Conservation (phyloP, 768 basidiomycete genomes). For the Cyathus striatus region DNA sequence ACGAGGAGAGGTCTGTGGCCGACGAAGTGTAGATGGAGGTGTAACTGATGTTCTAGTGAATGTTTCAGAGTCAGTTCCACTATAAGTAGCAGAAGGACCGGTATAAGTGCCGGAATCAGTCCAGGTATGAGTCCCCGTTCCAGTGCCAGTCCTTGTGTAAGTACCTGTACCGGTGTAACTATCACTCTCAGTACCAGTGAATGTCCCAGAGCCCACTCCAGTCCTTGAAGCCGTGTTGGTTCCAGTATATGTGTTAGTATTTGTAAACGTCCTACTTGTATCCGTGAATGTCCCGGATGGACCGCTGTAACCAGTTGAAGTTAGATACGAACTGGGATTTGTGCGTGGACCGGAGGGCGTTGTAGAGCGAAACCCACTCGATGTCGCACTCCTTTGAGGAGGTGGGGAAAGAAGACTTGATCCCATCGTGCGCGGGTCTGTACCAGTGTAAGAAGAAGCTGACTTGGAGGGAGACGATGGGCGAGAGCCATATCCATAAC, state of each 20-base stretch:
- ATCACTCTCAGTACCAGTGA: too few species aligned
- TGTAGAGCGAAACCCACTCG: slow-evolving; percentile 24
- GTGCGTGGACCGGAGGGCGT: slow-evolving; percentile 15
- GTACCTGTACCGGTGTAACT: slow-evolving; percentile 15
- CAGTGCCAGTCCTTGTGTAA: slow-evolving; percentile 18
- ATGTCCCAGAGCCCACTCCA: too few species aligned
- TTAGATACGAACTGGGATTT: too few species aligned
- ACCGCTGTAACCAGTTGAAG: slow-evolving; percentile 17
- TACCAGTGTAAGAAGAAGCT: slow-evolving; percentile 27
- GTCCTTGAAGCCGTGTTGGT: too few species aligned
- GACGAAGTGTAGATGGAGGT: slow-evolving; percentile 51
- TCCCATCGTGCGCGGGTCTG: slow-evolving; percentile 22
- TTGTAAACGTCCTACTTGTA: slow-evolving; percentile 36
- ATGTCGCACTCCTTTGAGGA: slow-evolving; percentile 29
- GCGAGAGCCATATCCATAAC: slow-evolving; percentile 33
- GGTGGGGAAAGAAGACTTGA: slow-evolving; percentile 50
- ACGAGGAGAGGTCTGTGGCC: slow-evolving; percentile 61
- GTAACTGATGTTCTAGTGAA: slow-evolving; percentile 37
- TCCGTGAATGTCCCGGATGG: slow-evolving; percentile 23
- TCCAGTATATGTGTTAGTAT: slow-evolving; percentile 32
- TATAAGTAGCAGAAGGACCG: too few species aligned
- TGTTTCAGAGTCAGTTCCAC: slow-evolving; percentile 23
- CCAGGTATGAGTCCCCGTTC: slow-evolving; percentile 25
- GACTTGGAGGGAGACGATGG: slow-evolving; percentile 45
- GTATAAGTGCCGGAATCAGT: slow-evolving; percentile 28